Evolutionary conservation across 495 filamentous ascomycete genomes (phyloP).

Genomic region (Penicillium parvum): DNA sequence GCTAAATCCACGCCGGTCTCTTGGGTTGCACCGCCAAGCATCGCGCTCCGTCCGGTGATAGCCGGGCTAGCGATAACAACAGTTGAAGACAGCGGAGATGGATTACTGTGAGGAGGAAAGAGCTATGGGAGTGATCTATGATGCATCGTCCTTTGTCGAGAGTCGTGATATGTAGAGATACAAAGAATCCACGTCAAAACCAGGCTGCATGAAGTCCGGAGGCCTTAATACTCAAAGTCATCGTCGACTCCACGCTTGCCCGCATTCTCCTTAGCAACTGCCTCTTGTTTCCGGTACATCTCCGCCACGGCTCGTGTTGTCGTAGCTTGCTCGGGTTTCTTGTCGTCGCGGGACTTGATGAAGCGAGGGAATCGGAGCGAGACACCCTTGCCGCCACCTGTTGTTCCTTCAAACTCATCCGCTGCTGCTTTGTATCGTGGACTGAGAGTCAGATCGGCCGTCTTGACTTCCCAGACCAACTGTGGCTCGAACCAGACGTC

Average conservation of each 20-base stretch:
- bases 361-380: conserved; percentile 88
- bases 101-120: too few species aligned
- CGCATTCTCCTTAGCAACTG: conserved; percentile 58
- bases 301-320: conserved; percentile 79
- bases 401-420: conserved; percentile 53
- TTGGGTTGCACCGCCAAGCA: conserved; percentile 32
- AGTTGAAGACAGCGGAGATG: too few species aligned
- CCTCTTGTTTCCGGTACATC: conserved; percentile 95
- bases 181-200: too few species aligned
- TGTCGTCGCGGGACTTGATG: conserved; percentile 85
- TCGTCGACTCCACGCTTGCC: conserved; percentile 85
- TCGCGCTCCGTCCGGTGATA: conserved; percentile 10
- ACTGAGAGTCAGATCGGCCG: conserved; percentile 88
- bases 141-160: background rate
- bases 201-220: conserved; percentile 1
- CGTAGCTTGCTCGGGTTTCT: conserved; percentile 90
- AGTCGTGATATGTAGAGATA: too few species aligned
- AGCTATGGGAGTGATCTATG: too few species aligned
- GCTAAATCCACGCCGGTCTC: conserved; percentile 2
- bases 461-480: conserved; percentile 96
- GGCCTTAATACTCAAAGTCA: conserved; percentile 86
- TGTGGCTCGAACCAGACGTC: conserved; percentile 98
- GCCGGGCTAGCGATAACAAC: conserved; percentile 1
- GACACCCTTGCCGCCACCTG: conserved; percentile 74
- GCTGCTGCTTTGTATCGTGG: conserved; percentile 81